A percentile compares a stretch with the other conserved stretches of the same genome.
Conservation (phyloP, 768 basidiomycete genomes). For the Boletus rubescentipes region DNA sequence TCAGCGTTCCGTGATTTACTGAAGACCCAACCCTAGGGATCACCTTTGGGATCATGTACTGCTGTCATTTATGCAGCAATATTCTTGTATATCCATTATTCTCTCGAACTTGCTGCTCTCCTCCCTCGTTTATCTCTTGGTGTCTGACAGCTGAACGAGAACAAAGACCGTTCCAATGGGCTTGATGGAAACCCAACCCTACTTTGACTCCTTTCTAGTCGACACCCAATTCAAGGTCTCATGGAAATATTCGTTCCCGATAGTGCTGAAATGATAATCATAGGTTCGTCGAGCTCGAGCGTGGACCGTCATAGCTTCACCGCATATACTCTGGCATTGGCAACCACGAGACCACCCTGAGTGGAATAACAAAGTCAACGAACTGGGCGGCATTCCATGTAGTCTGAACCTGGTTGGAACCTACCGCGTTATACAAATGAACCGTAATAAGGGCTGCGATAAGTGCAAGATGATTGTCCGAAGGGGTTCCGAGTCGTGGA, state of each 20-base stretch:
- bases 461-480: slow-evolving; percentile 64
- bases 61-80: background rate
- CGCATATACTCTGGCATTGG: slow-evolving; percentile 86
- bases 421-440: slow-evolving; percentile 72
- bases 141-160: too few species aligned
- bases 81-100: slow-evolving; percentile 1
- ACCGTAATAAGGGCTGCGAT: slow-evolving; percentile 60
- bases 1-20: slow-evolving; percentile 44
- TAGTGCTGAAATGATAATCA: too few species aligned
- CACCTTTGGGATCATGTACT: background rate
- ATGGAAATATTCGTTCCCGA: too few species aligned
- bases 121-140: too few species aligned
- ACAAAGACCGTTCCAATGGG: too few species aligned
- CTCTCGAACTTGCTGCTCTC: too few species aligned
- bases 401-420: slow-evolving; percentile 53
- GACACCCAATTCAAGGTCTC: too few species aligned
- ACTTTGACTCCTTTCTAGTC: too few species aligned
- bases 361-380: background rate
- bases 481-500: slow-evolving; percentile 14
- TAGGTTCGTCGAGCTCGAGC: background rate
- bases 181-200: too few species aligned
- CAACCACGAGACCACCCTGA: slow-evolving; percentile 68
- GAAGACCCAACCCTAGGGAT: background rate
- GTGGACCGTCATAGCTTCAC: slow-evolving; percentile 53
- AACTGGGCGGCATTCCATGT: background rate